Base-by-base conservation (phyloP, 352 stramenopile genomes). In the Phytophthora fragariae region DNA sequence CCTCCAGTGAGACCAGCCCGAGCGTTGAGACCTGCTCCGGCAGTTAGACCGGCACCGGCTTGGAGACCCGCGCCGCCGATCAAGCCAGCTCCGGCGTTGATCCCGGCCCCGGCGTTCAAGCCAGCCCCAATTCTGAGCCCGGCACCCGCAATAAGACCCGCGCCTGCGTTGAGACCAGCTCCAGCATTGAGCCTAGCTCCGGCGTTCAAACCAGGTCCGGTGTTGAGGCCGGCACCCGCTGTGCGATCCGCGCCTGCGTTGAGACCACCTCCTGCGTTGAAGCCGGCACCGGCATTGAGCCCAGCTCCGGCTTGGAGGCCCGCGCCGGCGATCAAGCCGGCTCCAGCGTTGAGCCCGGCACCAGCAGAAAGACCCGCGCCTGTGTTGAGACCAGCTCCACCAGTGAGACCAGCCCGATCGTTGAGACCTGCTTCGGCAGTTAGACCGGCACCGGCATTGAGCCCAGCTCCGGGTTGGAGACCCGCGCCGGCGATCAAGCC, bases 21-120 rank as follows among this genome's bases (percentile, higher is more conserved):
- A n/a, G 35, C 50, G 7, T 55, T 68, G 1, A 68, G 10, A 1
- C 41, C 62, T n/a, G n/a, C n/a, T n/a, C n/a, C n/a, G n/a, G n/a
- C n/a, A n/a, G n/a, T n/a, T n/a, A n/a, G n/a, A n/a, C n/a, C n/a
- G 2, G 62, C 62, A 8, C 52, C 62, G 21, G 9, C 15, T 27
- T 27, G 24, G 2, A 52, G 44, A 2, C 44, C 44, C 10, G 15
- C 44, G 15, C 44, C 44, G 0, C 12, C 44, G 17, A 7, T 24
- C 1, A 52, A 5, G 5, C 44, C 44, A 19, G 44, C 44, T 3
- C 44, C 44, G n/a, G 15, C 44, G 5, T 50, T 50, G 1, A 50
- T 14, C 3, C 44, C 44, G 3, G 24, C 5, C 5, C 29, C 24
- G 12, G 50, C 60, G 5, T 46, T 24, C 19, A 68, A 50, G 10